Evolutionary conservation across 192 early-diverging fungal species (phyloP).

Genomic region (Coemansia sp.): DNA sequence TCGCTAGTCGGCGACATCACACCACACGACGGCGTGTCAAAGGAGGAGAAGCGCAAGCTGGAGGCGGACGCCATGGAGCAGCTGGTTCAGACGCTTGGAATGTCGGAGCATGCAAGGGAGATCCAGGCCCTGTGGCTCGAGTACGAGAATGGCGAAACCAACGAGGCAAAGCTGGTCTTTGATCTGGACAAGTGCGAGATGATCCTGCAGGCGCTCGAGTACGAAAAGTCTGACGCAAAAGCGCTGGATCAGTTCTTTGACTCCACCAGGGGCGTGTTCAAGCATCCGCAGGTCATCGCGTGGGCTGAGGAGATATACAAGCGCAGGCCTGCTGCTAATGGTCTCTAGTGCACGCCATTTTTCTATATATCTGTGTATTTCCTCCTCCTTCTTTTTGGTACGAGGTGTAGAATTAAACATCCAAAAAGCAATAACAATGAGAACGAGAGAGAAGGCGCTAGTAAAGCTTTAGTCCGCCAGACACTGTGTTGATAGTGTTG

Average conservation of each 20-base stretch:
- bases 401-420: background rate
- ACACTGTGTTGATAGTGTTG: conserved; percentile 45
- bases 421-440: conserved; percentile 12
- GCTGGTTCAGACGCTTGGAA: conserved; percentile 60
- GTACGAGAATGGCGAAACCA: conserved; percentile 74
- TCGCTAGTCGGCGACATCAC: conserved; percentile 78
- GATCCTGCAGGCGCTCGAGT: conserved; percentile 89
- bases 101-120: conserved; percentile 62
- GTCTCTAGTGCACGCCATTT: too few relatives aligned
- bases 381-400: too few relatives aligned
- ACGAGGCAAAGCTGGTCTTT: conserved; percentile 80
- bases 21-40: conserved; percentile 73
- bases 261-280: conserved; percentile 77
- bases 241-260: conserved; percentile 77
- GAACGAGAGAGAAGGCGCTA: background rate
- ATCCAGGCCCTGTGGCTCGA: conserved; percentile 80
- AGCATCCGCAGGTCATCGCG: conserved; percentile 74
- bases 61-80: conserved; percentile 58
- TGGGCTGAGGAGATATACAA: conserved; percentile 83
- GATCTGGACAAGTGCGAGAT: conserved; percentile 98
- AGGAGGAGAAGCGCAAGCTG: conserved; percentile 71
- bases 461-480: conserved; percentile 55
- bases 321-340: background rate
- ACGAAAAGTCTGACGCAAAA: conserved; percentile 72
- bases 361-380: too few relatives aligned